Conservation (phyloP, 352 stramenopile species). For the Pythium inflatum region DNA sequence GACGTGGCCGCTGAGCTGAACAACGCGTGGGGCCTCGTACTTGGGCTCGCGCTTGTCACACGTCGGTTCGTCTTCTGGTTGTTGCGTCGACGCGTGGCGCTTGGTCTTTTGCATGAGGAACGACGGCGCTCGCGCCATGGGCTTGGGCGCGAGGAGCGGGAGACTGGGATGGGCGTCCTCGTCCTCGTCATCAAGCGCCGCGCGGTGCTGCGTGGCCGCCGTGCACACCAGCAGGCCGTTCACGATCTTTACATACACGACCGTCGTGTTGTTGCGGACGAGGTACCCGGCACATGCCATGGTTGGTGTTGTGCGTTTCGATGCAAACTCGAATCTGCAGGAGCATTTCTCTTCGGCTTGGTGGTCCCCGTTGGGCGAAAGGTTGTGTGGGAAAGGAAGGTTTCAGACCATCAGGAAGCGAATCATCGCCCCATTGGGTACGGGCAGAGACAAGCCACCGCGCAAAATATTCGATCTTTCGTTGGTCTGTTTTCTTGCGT, state of each 20-base stretch:
- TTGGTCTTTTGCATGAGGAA: slow-evolving; percentile 21
- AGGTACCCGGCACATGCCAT: slow-evolving; percentile 78
- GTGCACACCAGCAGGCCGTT: slow-evolving; percentile 60
- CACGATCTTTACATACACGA: slow-evolving; percentile 65
- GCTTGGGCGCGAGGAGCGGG: slow-evolving; percentile 50
- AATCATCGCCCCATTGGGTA: slow-evolving; percentile 21
- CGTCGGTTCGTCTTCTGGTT: slow-evolving; percentile 36
- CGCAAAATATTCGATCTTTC: slow-evolving; percentile 9
- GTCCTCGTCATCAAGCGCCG: not conserved
- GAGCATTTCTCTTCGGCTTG: no score
- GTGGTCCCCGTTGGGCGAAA: no score
- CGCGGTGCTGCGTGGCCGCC: slow-evolving; percentile 16
- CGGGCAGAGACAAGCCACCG: slow-evolving; percentile 25
- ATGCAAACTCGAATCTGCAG: slow-evolving; percentile 31
- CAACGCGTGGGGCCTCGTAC: slow-evolving; percentile 33
- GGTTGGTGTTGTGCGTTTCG: not conserved
- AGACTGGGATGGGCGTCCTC: slow-evolving; percentile 29
- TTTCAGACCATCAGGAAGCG: slow-evolving; percentile 23
- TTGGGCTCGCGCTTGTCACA: slow-evolving; percentile 15
- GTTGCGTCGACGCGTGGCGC: slow-evolving; percentile 26
- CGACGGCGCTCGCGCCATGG: slow-evolving; percentile 36
- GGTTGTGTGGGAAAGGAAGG: slow-evolving; percentile 20
- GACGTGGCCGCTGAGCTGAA: slow-evolving; percentile 65
- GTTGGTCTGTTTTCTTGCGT: no score
- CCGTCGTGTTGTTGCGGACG: slow-evolving; percentile 54